Evolutionary conservation across 805 yeast species (phyloP).

Genomic region (Metschnikowia lunata): DNA sequence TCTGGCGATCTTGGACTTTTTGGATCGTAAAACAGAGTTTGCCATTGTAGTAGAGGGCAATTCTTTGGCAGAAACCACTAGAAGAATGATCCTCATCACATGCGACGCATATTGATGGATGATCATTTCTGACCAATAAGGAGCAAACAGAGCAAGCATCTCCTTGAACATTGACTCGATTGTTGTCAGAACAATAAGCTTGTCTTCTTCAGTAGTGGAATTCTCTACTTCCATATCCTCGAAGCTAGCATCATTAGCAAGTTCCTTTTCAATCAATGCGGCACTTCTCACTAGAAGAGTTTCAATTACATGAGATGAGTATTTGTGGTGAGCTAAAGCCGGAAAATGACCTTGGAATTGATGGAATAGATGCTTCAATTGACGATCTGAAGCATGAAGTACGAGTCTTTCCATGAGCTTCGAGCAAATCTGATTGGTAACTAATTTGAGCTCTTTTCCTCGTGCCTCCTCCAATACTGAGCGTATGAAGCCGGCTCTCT

Average conservation of each 20-base stretch:
- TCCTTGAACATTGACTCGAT: slow-evolving; percentile 64
- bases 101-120: slow-evolving; percentile 85
- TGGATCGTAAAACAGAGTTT: slow-evolving; percentile 73
- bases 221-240: slow-evolving; percentile 30
- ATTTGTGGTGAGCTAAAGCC: slow-evolving; percentile 79
- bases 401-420: slow-evolving; percentile 85
- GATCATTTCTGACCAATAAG: slow-evolving; percentile 56
- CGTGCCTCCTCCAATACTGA: slow-evolving; percentile 80
- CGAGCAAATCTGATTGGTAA: slow-evolving; percentile 92
- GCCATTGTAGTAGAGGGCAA: slow-evolving; percentile 68
- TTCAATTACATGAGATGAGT: slow-evolving; percentile 90
- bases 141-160: slow-evolving; percentile 64
- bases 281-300: slow-evolving; percentile 76
- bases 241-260: slow-evolving; percentile 34
- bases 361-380: slow-evolving; percentile 59
- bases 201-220: slow-evolving; percentile 22
- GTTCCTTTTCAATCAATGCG: slow-evolving; percentile 68
- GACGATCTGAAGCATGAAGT: slow-evolving; percentile 58
- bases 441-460: slow-evolving; percentile 88
- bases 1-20: slow-evolving; percentile 82
- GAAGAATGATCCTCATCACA: slow-evolving; percentile 66
- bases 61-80: slow-evolving; percentile 72
- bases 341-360: slow-evolving; percentile 71
- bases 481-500: slow-evolving; percentile 62
- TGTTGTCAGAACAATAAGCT: slow-evolving; percentile 38